Evolutionary conservation across 2,329 filamentous ascomycete species (phyloP).

Genomic region (Pseudogymnoascus sp.): DNA sequence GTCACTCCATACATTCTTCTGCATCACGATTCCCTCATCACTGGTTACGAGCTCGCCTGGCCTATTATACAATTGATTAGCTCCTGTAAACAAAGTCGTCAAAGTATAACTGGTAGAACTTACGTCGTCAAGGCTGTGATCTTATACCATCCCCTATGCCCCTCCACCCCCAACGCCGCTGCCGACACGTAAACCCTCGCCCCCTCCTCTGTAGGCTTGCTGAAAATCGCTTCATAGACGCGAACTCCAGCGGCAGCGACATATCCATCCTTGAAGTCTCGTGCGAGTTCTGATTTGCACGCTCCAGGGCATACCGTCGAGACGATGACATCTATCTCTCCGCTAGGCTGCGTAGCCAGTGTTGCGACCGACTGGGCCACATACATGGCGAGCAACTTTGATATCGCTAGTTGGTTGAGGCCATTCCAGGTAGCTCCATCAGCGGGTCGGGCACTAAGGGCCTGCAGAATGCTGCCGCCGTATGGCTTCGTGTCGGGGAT

Average conservation of each 20-base stretch:
- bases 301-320: slow-evolving; percentile 13
- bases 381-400: neutral
- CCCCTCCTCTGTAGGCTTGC: neutral
- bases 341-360: neutral
- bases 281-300: slow-evolving; percentile 13
- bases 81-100: neutral
- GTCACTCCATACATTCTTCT: slow-evolving; percentile 3
- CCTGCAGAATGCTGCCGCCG: neutral
- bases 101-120: neutral
- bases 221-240: neutral
- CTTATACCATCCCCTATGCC: neutral
- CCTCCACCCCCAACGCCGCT: neutral
- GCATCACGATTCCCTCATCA: neutral
- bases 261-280: slow-evolving; percentile 3
- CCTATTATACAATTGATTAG: neutral
- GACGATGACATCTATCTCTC: slow-evolving; percentile 10
- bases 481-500: neutral
- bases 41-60: neutral
- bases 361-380: neutral
- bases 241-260: neutral
- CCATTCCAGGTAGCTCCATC: neutral
- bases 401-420: neutral
- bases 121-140: neutral
- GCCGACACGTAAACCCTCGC: neutral
- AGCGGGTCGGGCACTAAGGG: neutral